Conservation (phyloP, 805 yeast species). For the Cephaloascus fragrans region DNA sequence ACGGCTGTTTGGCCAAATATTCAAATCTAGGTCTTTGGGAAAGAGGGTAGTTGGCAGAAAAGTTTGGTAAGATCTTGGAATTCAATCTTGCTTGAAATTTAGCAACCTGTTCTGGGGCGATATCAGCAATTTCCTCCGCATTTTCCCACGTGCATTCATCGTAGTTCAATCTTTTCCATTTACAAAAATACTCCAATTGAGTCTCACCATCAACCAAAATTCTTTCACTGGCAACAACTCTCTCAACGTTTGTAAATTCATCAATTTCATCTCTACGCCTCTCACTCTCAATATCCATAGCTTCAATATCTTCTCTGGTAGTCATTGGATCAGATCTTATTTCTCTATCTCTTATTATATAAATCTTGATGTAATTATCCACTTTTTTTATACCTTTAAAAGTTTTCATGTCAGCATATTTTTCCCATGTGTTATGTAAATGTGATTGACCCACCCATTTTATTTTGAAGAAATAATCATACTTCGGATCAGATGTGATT, state of each 20-base stretch:
- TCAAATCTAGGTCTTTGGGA: conserved; percentile 78
- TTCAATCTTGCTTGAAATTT: conserved; percentile 73
- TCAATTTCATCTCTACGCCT: conserved; percentile 73
- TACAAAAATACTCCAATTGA: conserved; percentile 72
- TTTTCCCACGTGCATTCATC: conserved; percentile 97
- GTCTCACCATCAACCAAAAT: conserved; percentile 54
- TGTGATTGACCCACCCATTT: conserved; percentile 89
- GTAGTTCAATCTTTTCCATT: conserved; percentile 89
- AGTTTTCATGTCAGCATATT: conserved; percentile 40
- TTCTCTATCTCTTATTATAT: conserved; percentile 62
- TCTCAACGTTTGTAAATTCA: conserved; percentile 79
- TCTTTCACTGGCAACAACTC: conserved; percentile 83
- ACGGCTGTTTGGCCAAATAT: conserved; percentile 78
- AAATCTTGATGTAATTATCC: conserved; percentile 83
- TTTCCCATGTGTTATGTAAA: conserved; percentile 92
- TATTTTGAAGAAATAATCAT: conserved; percentile 47
- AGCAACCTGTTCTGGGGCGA: conserved; percentile 78
- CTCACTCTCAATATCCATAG: conserved; percentile 86
- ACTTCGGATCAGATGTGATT: conserved; percentile 42
- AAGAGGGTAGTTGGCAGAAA: conserved; percentile 67
- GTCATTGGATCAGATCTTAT: conserved; percentile 72
- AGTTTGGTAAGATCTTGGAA: conserved; percentile 75
- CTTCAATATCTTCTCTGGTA: conserved; percentile 86
- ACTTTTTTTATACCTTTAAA: conserved; percentile 74
- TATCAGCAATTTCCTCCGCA: conserved; percentile 75